Evolutionary conservation across 1,284 basidiomycete species (phyloP).

Genomic region (Sanghuangporus baumii): DNA sequence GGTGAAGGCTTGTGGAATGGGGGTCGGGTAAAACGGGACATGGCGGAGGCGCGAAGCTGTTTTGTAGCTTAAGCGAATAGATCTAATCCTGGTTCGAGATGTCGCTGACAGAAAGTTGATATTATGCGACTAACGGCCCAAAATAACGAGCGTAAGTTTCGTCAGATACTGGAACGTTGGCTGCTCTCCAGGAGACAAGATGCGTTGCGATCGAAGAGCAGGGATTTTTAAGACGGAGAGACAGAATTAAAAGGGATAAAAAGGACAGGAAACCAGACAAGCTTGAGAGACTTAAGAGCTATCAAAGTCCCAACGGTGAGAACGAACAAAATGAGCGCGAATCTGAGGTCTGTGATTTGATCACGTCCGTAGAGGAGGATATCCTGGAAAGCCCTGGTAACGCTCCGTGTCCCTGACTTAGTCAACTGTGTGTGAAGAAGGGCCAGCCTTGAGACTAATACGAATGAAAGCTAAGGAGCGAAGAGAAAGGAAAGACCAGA

Average conservation of each 20-base stretch:
- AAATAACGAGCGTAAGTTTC: neutral
- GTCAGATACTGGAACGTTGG: neutral
- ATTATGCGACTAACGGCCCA: neutral
- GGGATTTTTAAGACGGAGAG: neutral
- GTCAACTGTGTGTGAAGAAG: neutral
- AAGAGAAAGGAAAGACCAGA: neutral
- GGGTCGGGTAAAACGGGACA: conserved; percentile 45
- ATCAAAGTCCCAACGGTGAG: neutral
- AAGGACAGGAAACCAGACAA: neutral
- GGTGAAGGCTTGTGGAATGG: conserved; percentile 44
- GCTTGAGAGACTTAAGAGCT: neutral
- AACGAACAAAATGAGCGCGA: conserved; percentile 12
- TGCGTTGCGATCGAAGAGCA: neutral
- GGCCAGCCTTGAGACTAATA: conserved; percentile 7
- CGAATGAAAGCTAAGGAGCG: conserved; percentile 2
- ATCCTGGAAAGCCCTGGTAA: neutral
- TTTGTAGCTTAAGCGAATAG: conserved; percentile 2
- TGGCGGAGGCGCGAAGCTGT: conserved; percentile 21
- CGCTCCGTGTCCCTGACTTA: neutral
- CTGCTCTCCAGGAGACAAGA: conserved; percentile 13
- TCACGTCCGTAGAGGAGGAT: conserved; percentile 3
- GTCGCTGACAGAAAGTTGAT: neutral
- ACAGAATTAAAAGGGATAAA: neutral
- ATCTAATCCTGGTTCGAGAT: neutral
- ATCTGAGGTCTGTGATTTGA: conserved; percentile 14